phyloP scores from a whole-genome alignment of 768 basidiomycete species.

The Gautieria morchelliformis region DNA sequence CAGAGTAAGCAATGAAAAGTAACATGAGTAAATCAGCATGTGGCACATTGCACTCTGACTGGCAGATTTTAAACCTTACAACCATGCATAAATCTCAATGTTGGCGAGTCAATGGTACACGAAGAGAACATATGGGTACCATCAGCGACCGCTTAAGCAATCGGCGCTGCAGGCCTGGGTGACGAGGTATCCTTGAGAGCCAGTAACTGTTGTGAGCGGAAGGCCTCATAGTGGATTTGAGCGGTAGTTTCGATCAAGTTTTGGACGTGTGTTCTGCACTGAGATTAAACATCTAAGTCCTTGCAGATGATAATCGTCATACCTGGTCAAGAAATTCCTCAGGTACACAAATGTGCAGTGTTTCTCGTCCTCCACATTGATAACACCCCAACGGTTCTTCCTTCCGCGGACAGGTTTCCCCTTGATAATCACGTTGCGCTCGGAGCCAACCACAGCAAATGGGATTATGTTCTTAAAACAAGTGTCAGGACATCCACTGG shows the following conservation, averaged over 20 bases:
- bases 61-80: neutral
- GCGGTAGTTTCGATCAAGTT: constrained; percentile 99
- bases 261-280: constrained; percentile 81
- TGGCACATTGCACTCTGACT: no score
- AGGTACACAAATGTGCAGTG: constrained; percentile 99
- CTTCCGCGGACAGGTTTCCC: constrained; percentile 92
- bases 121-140: neutral
- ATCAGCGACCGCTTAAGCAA: neutral
- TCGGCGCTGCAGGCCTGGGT: neutral
- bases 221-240: constrained; percentile 98
- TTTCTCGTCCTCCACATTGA: constrained; percentile 92
- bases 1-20: no score
- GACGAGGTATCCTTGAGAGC: constrained; percentile 71
- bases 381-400: constrained; percentile 97
- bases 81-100: neutral
- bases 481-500: neutral
- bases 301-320: constrained; percentile 15
- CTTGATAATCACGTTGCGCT: constrained; percentile 89
- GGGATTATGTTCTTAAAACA: constrained; percentile 75
- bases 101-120: neutral
- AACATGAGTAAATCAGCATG: no score
- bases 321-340: constrained; percentile 93
- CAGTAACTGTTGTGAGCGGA: constrained; percentile 95
- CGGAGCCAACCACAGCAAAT: constrained; percentile 96
- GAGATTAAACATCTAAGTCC: neutral